Conservation (phyloP, 1,139 yeast genomes). For the Pichia sp. region DNA sequence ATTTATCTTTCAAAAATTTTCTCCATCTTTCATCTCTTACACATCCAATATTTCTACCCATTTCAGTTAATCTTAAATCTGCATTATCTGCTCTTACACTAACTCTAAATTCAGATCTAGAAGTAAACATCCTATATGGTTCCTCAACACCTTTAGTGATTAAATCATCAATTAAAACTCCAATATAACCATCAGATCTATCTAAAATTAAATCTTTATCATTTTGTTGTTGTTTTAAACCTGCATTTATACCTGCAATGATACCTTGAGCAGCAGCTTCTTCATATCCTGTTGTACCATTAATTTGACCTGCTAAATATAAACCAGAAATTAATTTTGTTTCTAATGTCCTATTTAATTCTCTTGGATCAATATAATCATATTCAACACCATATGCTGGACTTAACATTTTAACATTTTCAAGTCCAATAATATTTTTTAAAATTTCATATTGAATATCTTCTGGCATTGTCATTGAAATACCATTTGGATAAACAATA, state of each 20-base stretch:
- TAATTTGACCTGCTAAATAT: constrained; percentile 92
- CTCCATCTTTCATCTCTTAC: constrained; percentile 57
- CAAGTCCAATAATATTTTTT: constrained; percentile 79
- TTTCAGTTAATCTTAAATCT: constrained; percentile 68
- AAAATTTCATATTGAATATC: constrained; percentile 79
- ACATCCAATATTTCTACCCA: constrained; percentile 64
- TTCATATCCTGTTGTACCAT: constrained; percentile 98
- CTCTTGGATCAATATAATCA: constrained; percentile 93
- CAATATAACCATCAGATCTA: constrained; percentile 83
- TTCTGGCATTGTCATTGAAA: constrained; percentile 93
- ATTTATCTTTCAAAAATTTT: constrained; percentile 41
- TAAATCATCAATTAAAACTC: constrained; percentile 88
- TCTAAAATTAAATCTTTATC: constrained; percentile 47
- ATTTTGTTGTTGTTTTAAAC: constrained; percentile 39
- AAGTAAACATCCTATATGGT: constrained; percentile 97
- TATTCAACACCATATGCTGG: constrained; percentile 99
- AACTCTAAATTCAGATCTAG: constrained; percentile 88
- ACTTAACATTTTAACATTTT: constrained; percentile 77
- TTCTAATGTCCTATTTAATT: constrained; percentile 69
- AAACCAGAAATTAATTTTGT: constrained; percentile 76
- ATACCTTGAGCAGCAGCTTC: constrained; percentile 98
- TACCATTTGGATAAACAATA: constrained; percentile 91
- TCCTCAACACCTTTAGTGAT: constrained; percentile 95
- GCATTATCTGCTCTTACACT: constrained; percentile 93
- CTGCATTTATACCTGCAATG: constrained; percentile 94